Evolutionary conservation across 805 yeast genomes (phyloP).

Genomic region (Debaryomyces prosopidis): DNA sequence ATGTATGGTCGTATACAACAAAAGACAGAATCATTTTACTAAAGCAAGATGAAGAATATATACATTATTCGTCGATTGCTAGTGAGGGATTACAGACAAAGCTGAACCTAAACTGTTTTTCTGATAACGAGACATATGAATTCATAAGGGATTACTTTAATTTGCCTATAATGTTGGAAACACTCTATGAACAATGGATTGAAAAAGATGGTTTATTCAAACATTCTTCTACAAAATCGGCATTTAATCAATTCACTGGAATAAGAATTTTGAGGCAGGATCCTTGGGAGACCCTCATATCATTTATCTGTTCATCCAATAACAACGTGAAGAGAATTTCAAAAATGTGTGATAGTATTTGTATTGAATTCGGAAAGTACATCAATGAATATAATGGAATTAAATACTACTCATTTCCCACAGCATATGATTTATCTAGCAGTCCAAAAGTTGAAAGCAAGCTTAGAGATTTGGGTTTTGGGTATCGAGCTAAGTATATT

Average conservation of each 20-base stretch:
- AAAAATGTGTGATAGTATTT: conserved; percentile 82
- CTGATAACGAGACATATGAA: conserved; percentile 32
- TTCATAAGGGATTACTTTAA: conserved; percentile 71
- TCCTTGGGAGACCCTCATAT: conserved; percentile 93
- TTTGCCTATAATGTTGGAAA: conserved; percentile 52
- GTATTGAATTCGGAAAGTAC: conserved; percentile 65
- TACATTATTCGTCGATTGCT: conserved; percentile 51
- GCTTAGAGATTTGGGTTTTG: conserved; percentile 65
- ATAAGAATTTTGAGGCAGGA: conserved; percentile 87
- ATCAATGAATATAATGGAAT: conserved; percentile 55
- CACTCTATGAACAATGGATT: conserved; percentile 65
- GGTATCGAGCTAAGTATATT: conserved; percentile 89
- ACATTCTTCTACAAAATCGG: conserved; percentile 27
- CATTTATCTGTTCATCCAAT: conserved; percentile 94
- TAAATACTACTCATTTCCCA: conserved; percentile 73
- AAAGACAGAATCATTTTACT: conserved; percentile 62
- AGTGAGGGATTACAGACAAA: neutral
- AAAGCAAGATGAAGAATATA: conserved; percentile 51
- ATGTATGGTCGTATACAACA: conserved; percentile 66
- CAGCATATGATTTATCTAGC: conserved; percentile 50
- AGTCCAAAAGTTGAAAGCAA: conserved; percentile 36
- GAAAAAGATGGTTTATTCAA: conserved; percentile 50
- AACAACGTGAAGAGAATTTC: conserved; percentile 93
- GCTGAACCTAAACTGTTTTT: conserved; percentile 7
- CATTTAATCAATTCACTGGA: conserved; percentile 54